A percentile compares a stretch with the other conserved stretches of the same genome.
These are phyloP conservation scores for Cerrena zonata DNA, from an alignment of 1,284 basidiomycete species.

Conservation along the genomic window DNA sequence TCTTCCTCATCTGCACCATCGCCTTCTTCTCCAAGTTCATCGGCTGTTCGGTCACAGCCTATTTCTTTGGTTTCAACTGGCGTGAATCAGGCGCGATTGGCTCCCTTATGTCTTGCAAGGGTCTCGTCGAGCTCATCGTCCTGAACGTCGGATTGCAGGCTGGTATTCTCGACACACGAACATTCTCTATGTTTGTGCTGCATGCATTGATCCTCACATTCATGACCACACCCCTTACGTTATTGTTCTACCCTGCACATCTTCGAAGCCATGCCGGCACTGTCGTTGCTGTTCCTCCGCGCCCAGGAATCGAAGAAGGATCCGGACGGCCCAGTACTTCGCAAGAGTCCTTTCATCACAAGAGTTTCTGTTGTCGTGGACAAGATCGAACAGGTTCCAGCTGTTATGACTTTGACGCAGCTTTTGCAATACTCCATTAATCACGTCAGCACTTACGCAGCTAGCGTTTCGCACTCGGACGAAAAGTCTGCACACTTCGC, in stretches of 20 bases:
- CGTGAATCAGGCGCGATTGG: conserved; percentile 85
- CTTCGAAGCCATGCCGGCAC: conserved; percentile 26
- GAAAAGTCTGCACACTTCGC: not conserved
- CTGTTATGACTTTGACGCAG: conserved; percentile 60
- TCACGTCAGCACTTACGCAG: not conserved
- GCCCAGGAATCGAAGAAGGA: not conserved
- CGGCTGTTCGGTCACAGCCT: conserved; percentile 63
- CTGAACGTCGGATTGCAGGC: conserved; percentile 86
- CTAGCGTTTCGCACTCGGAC: conserved; percentile 3
- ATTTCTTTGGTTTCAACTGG: conserved; percentile 60
- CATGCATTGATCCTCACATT: conserved; percentile 82
- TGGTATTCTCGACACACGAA: conserved; percentile 65
- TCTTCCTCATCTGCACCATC: conserved; percentile 73
- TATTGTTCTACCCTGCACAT: conserved; percentile 67
- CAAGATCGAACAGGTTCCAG: conserved; percentile 78
- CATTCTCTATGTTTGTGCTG: conserved; percentile 86
- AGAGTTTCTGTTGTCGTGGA: conserved; percentile 79
- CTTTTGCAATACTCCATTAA: conserved; percentile 40
- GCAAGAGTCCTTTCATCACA: conserved; percentile 42
- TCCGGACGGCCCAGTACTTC: conserved; percentile 6
- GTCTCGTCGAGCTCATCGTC: conserved; percentile 87
- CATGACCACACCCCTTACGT: conserved; percentile 78
- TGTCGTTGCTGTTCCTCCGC: not conserved
- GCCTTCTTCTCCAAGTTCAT: conserved; percentile 78
- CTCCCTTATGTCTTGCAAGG: conserved; percentile 90